A percentile compares a stretch with the other conserved stretches of the same genome.
Conservation (phyloP, 371 early-diverging fungal species). For the Mortierella sp. region DNA sequence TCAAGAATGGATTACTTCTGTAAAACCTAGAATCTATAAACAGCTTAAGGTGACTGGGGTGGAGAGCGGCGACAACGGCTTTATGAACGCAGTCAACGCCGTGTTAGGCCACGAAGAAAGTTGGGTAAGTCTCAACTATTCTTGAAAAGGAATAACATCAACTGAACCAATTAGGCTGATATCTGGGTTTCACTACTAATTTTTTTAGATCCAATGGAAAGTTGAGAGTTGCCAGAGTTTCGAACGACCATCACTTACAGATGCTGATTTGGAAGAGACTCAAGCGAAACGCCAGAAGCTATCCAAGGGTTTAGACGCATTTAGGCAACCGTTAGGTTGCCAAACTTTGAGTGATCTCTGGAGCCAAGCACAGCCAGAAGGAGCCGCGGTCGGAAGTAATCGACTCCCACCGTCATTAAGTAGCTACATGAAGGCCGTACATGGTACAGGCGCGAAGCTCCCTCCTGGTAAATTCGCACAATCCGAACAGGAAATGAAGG, state of each 20-base stretch:
- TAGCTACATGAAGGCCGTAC: constrained; percentile 9
- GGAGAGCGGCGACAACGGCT: constrained; percentile 31
- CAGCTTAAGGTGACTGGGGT: constrained; percentile 24
- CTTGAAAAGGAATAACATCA: not conserved
- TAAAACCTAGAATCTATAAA: constrained; percentile 28
- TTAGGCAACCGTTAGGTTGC: constrained; percentile 43
- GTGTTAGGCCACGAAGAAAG: constrained; percentile 31
- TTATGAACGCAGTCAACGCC: constrained; percentile 21
- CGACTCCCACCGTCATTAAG: constrained; percentile 15
- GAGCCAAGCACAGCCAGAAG: constrained; percentile 19
- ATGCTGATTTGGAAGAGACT: constrained; percentile 22
- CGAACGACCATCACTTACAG: constrained; percentile 25
- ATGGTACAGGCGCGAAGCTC: not conserved
- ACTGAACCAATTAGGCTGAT: too few relatives aligned
- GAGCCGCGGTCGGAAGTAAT: constrained; percentile 16
- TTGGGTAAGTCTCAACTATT: constrained; percentile 32
- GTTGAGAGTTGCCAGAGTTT: constrained; percentile 38
- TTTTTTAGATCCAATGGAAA: constrained; percentile 48
- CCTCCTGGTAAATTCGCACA: constrained; percentile 1
- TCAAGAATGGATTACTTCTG: constrained; percentile 28
- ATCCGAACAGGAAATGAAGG: constrained; percentile 12
- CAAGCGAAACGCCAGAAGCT: constrained; percentile 23
- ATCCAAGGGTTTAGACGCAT: constrained; percentile 18
- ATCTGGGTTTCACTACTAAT: not conserved
- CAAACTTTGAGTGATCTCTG: constrained; percentile 24